These are phyloP conservation scores for Annona squamosa DNA, from an alignment of 164 flowering plant species.

Conservation along the genomic window DNA sequence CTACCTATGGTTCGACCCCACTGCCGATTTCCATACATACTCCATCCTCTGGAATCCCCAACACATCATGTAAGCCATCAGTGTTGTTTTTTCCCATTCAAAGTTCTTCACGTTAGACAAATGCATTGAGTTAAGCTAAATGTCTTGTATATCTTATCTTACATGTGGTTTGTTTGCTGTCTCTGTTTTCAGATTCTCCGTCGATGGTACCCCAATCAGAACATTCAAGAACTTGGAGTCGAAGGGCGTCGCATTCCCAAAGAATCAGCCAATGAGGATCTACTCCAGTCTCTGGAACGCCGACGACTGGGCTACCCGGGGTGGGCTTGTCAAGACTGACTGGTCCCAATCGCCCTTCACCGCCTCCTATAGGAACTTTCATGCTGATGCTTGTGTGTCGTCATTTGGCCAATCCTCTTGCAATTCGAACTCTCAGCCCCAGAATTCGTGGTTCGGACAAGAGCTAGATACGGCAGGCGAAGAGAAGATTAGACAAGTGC, in stretches of 20 bases:
- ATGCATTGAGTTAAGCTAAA: not conserved
- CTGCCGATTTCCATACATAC: conserved; percentile 20
- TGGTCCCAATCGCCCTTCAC: conserved; percentile 22
- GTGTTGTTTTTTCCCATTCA: not conserved
- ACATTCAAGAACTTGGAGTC: conserved; percentile 18
- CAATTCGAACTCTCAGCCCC: not conserved
- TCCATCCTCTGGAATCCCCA: conserved; percentile 25
- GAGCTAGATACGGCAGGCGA: not conserved
- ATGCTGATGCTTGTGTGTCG: conserved; percentile 16
- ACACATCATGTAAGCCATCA: conserved; percentile 12
- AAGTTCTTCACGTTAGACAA: not conserved
- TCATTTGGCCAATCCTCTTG: conserved; percentile 19
- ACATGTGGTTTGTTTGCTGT: not conserved
- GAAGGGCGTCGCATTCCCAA: conserved; percentile 12
- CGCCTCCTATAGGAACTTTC: conserved; percentile 19
- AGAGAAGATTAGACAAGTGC: conserved; percentile 7
- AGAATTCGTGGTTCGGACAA: not conserved
- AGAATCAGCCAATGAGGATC: conserved; percentile 23
- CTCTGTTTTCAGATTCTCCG: conserved; percentile 11
- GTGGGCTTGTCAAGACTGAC: conserved; percentile 23
- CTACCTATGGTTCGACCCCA: conserved; percentile 26
- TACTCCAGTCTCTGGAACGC: conserved; percentile 26
- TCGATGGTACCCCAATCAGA: conserved; percentile 19
- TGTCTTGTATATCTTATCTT: not conserved
- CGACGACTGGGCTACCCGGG: conserved; percentile 24